A percentile compares a stretch with the other conserved stretches of the same genome.
Conservation (phyloP, 148 eudicot genomes). For the Suaeda aralocaspica region DNA sequence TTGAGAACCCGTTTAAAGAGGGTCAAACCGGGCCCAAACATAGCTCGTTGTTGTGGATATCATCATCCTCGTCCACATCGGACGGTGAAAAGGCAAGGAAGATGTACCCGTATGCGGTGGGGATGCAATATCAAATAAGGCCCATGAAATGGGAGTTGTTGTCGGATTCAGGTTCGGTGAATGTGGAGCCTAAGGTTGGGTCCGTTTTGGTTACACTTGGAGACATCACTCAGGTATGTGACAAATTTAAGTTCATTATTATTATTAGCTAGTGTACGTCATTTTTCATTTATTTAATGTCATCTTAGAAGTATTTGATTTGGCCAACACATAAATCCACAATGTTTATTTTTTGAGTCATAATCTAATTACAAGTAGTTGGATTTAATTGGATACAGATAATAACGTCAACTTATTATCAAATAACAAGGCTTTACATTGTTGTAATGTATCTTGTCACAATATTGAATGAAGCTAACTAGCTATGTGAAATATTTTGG, state of each 20-base stretch:
- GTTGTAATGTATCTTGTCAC: too few relatives aligned
- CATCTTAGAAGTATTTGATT: not conserved
- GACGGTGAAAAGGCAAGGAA: conserved; percentile 26
- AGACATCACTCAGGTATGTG: conserved; percentile 76
- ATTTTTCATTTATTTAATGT: not conserved
- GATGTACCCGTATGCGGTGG: conserved; percentile 69
- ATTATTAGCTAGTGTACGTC: not conserved
- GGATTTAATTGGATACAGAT: not conserved
- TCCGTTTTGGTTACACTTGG: conserved; percentile 75
- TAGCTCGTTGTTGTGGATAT: conserved; percentile 64
- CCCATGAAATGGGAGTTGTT: conserved; percentile 35
- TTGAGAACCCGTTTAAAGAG: conserved; percentile 37
- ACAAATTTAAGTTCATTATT: not conserved
- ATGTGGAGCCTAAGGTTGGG: conserved; percentile 47
- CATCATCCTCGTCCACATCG: too few relatives aligned
- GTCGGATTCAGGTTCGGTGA: conserved; percentile 62
- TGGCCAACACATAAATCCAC: not conserved
- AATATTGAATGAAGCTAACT: too few relatives aligned
- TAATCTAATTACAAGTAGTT: not conserved
- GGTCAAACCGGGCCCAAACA: conserved; percentile 17
- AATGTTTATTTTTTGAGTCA: too few relatives aligned
- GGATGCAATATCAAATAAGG: conserved; percentile 55
- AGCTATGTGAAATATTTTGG: too few relatives aligned
- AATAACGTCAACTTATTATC: too few relatives aligned
- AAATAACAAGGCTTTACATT: too few relatives aligned